A percentile compares a stretch with the other conserved stretches of the same genome.
Conservation (phyloP, 148 eudicot genomes). For the Suaeda aralocaspica region DNA sequence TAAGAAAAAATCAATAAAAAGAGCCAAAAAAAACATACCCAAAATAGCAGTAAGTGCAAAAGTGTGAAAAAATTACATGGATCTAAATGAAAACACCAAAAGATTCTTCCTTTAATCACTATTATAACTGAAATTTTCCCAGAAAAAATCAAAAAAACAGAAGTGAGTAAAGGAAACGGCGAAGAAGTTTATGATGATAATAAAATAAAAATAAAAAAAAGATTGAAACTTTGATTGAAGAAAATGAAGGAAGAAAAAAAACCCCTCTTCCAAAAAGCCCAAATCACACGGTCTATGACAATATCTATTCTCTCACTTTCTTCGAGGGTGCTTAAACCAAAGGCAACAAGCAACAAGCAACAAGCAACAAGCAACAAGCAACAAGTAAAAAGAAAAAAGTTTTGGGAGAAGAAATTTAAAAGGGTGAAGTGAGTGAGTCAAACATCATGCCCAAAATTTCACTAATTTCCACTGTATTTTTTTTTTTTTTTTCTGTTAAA, state of each 20-base stretch:
- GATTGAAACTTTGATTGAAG: neutral
- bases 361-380: no score
- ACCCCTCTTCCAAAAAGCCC: slow-evolving; percentile 9
- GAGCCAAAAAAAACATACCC: slow-evolving; percentile 23
- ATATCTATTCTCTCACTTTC: neutral
- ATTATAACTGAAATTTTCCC: slow-evolving; percentile 2
- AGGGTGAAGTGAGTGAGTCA: slow-evolving; percentile 12
- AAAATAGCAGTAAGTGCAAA: slow-evolving; percentile 21
- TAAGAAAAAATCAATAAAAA: neutral
- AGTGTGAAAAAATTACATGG: slow-evolving; percentile 26
- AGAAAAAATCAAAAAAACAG: slow-evolving; percentile 7
- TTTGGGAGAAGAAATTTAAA: no score
- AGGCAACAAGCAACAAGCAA: slow-evolving; percentile 5
- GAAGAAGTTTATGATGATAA: slow-evolving; percentile 12
- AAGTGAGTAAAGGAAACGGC: slow-evolving; percentile 23
- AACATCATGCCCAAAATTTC: slow-evolving; percentile 16
- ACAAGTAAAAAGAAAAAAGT: no score
- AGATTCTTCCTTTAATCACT: slow-evolving; percentile 18
- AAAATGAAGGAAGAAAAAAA: neutral
- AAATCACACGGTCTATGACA: slow-evolving; percentile 16
- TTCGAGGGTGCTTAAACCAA: neutral
- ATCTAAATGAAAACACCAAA: slow-evolving; percentile 31
- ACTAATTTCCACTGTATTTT: slow-evolving; percentile 2
- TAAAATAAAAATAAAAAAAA: neutral
- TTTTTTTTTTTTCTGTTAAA: neutral